Evolutionary conservation across 495 filamentous ascomycete genomes (phyloP).

Genomic region (Lasiosphaeria ovina): DNA sequence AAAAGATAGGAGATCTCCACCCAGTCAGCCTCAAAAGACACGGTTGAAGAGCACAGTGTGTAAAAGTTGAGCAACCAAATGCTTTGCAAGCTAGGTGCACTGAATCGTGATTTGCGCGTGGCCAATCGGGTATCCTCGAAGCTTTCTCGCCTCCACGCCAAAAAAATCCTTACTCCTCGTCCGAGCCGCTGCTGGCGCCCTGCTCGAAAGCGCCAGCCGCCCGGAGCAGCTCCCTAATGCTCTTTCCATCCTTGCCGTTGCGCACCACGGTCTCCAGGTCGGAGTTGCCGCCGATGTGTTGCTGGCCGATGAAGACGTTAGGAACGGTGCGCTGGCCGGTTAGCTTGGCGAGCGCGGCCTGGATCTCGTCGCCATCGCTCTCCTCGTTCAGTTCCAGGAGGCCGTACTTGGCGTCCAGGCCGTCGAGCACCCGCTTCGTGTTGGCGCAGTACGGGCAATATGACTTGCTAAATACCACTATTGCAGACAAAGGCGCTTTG

Average conservation of each 20-base stretch:
- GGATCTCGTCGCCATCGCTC: constrained; percentile 77
- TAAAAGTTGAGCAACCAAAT: too few relatives aligned
- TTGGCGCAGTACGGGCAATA: constrained; percentile 94
- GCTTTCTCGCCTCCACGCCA: not conserved
- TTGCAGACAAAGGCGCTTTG: too few relatives aligned
- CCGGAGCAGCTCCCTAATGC: constrained; percentile 39
- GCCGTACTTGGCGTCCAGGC: constrained; percentile 69
- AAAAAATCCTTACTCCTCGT: not conserved
- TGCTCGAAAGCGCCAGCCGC: constrained; percentile 20
- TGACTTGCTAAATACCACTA: constrained; percentile 92
- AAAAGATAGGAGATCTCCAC: too few relatives aligned
- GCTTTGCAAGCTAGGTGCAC: too few relatives aligned
- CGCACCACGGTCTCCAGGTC: constrained; percentile 67
- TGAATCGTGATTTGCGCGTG: too few relatives aligned
- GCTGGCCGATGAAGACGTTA: constrained; percentile 86
- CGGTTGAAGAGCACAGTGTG: too few relatives aligned
- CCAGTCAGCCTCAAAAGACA: too few relatives aligned
- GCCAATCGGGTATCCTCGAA: too few relatives aligned
- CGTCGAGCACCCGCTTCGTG: constrained; percentile 69
- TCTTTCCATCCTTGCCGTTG: constrained; percentile 37
- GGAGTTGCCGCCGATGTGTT: constrained; percentile 96
- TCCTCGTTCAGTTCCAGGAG: constrained; percentile 81
- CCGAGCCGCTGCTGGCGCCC: not conserved
- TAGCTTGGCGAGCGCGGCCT: constrained; percentile 77
- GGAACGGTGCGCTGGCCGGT: constrained; percentile 84